These are phyloP conservation scores for Penicillium dipodomyicola DNA, from an alignment of 495 filamentous ascomycete species.

Conservation along the genomic window DNA sequence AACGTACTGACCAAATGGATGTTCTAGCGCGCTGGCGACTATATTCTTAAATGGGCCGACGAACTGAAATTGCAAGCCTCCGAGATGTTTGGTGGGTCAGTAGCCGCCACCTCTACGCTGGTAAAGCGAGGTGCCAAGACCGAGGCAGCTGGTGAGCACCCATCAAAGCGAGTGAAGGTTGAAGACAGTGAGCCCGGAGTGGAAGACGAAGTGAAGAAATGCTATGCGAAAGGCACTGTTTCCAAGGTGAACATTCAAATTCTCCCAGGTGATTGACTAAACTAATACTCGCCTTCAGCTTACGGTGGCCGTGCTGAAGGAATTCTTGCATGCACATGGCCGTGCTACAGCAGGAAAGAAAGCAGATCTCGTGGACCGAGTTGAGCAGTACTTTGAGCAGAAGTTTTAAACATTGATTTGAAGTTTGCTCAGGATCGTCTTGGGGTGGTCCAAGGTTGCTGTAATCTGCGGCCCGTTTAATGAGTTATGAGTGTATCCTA, in stretches of 20 bases:
- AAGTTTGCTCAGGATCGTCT: background rate
- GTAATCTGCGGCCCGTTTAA: conserved; percentile 5
- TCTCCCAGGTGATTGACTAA: conserved; percentile 7
- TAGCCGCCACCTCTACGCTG: conserved; percentile 34
- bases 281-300: conserved; percentile 37
- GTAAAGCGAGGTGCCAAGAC: conserved; percentile 48
- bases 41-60: conserved; percentile 74
- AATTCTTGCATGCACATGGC: conserved; percentile 61
- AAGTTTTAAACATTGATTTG: conserved; percentile 28
- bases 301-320: conserved; percentile 68
- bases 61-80: conserved; percentile 55
- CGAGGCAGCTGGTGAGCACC: conserved; percentile 29
- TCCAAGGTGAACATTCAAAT: conserved; percentile 48
- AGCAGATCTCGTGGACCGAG: conserved; percentile 69
- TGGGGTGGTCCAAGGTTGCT: background rate
- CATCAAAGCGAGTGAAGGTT: conserved; percentile 51
- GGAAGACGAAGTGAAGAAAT: conserved; percentile 59
- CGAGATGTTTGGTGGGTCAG: conserved; percentile 40
- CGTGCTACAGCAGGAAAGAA: conserved; percentile 69
- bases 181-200: conserved; percentile 41
- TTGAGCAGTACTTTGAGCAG: conserved; percentile 73
- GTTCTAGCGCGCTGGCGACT: conserved; percentile 63
- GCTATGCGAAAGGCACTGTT: conserved; percentile 58
- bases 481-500: conserved; percentile 17
- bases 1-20: conserved; percentile 7